These are phyloP conservation scores for Macrophomina tecta DNA, from an alignment of 2,329 filamentous ascomycete species.

Conservation along the genomic window DNA sequence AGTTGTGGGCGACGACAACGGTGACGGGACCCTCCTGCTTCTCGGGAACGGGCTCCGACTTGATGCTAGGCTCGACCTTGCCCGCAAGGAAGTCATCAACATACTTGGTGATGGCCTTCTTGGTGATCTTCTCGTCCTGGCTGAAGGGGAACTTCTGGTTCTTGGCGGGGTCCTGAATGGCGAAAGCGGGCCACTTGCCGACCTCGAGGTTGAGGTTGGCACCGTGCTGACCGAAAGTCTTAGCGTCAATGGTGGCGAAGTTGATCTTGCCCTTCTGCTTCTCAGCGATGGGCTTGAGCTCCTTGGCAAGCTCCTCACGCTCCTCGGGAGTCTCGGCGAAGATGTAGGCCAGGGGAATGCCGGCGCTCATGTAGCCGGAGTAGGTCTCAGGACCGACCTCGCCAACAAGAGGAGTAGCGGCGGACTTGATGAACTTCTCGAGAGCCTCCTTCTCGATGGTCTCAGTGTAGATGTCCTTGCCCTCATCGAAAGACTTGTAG, in stretches of 20 bases:
- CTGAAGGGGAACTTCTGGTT: conserved; percentile 98
- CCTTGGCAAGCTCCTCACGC: conserved; percentile 76
- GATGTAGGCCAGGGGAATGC: conserved; percentile 94
- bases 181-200: conserved; percentile 95
- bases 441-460: conserved; percentile 84
- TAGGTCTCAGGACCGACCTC: conserved; percentile 98
- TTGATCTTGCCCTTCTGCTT: conserved; percentile 94
- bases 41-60: conserved; percentile 96
- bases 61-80: conserved; percentile 94
- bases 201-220: conserved; percentile 96
- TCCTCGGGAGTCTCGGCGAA: conserved; percentile 93
- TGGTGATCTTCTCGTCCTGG: conserved; percentile 78
- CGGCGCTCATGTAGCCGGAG: conserved; percentile 88
- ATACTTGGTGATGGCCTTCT: conserved; percentile 77
- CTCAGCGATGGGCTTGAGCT: conserved; percentile 85
- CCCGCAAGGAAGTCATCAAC: conserved; percentile 83
- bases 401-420: conserved; percentile 88
- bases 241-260: conserved; percentile 97
- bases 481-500: conserved; percentile 98
- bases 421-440: conserved; percentile 79
- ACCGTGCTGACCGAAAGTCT: conserved; percentile 91
- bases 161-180: conserved; percentile 93
- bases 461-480: conserved; percentile 82
- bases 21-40: conserved; percentile 87
- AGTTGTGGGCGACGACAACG: conserved; percentile 90